Percentiles rank a stretch among this genome's conserved stretches.
Conservation (phyloP, 2,329 filamentous ascomycete genomes). For the Rutstroemia sp. region DNA sequence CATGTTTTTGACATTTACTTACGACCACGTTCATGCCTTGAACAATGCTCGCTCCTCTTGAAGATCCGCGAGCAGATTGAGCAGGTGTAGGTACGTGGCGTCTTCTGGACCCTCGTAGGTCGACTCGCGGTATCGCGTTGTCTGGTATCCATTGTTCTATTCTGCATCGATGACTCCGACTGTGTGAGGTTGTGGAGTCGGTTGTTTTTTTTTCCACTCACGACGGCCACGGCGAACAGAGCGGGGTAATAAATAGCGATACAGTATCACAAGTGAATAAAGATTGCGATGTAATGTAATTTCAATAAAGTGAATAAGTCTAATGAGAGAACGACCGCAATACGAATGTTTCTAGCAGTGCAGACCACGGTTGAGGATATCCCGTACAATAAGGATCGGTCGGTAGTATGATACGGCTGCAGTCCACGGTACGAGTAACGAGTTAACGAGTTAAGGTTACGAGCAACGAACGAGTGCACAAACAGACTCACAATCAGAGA, state of each 20-base stretch:
- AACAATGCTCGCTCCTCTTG: slow-evolving; percentile 11
- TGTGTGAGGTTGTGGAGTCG: too few species aligned
- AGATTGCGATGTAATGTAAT: background rate
- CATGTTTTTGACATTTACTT: slow-evolving; percentile 1
- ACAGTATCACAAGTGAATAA: background rate
- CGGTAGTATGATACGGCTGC: too few species aligned
- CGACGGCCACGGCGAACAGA: background rate
- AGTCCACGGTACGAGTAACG: too few species aligned
- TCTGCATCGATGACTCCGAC: background rate
- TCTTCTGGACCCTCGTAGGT: slow-evolving; percentile 3
- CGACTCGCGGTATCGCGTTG: slow-evolving; percentile 3
- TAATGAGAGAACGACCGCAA: too few species aligned
- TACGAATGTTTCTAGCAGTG: too few species aligned
- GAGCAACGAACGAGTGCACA: too few species aligned
- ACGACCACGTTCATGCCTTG: slow-evolving; percentile 10
- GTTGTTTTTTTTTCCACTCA: background rate
- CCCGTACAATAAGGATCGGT: too few species aligned
- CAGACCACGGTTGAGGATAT: too few species aligned
- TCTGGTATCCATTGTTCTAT: slow-evolving; percentile 7
- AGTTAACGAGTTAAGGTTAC: too few species aligned
- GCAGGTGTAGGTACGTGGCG: slow-evolving; percentile 9
- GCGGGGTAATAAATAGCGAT: background rate
- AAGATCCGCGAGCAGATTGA: slow-evolving; percentile 3
- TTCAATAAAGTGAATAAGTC: too few species aligned
- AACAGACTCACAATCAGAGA: background rate